phyloP scores from a whole-genome alignment of 2,329 filamentous ascomycete genomes.

The Clonostachys solani region DNA sequence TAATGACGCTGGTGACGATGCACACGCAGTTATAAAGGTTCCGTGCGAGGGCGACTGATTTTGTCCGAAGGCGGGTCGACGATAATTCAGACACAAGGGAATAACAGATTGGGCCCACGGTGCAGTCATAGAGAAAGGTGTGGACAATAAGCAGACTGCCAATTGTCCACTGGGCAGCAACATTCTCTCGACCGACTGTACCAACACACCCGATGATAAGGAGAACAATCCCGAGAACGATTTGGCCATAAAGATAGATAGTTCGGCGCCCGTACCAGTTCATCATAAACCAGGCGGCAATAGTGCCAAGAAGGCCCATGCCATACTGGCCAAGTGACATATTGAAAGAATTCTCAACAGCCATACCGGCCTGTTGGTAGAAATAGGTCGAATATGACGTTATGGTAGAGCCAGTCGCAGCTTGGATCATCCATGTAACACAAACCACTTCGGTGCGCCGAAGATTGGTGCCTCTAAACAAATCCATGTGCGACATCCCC shows the following conservation, averaged over 20 bases:
- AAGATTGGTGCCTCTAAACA: constrained; percentile 40
- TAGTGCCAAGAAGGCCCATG: constrained; percentile 37
- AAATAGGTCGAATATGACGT: constrained; percentile 58
- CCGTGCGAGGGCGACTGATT: constrained; percentile 39
- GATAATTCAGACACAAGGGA: constrained; percentile 37
- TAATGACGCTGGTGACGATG: constrained; percentile 40
- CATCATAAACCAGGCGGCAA: constrained; percentile 40
- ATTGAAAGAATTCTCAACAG: constrained; percentile 20
- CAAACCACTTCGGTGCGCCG: constrained; percentile 40
- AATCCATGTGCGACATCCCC: constrained; percentile 38
- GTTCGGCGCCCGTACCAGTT: constrained; percentile 36
- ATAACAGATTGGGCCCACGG: constrained; percentile 40
- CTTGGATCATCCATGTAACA: constrained; percentile 36
- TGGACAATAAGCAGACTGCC: constrained; percentile 40
- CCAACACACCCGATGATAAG: constrained; percentile 32
- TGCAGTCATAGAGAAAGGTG: constrained; percentile 37
- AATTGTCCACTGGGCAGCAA: constrained; percentile 40
- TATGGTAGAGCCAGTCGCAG: constrained; percentile 30
- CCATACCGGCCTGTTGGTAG: constrained; percentile 36
- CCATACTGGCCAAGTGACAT: constrained; percentile 35
- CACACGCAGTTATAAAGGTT: constrained; percentile 41
- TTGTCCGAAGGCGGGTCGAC: constrained; percentile 36
- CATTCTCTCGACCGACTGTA: constrained; percentile 33
- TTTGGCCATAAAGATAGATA: constrained; percentile 39
- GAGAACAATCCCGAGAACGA: constrained; percentile 38